Evolutionary conservation across 1,284 basidiomycete species (phyloP).

Genomic region (Ustilago vetiveriae): DNA sequence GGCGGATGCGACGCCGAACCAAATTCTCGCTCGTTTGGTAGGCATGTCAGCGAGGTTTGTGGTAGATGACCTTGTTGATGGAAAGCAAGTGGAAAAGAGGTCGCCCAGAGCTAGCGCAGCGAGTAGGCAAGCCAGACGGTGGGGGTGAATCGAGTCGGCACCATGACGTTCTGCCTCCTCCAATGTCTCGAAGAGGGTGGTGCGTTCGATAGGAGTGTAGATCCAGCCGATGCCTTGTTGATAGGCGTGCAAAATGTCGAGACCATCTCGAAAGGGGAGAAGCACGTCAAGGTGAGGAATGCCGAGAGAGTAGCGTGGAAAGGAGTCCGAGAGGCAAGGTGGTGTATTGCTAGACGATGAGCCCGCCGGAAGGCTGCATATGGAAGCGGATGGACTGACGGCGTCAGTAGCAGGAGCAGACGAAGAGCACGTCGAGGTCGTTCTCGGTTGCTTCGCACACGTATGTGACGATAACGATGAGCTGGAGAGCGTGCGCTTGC

Average conservation of each 20-base stretch:
- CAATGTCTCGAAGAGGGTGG: slow-evolving; percentile 26
- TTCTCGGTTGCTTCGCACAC: slow-evolving; percentile 2
- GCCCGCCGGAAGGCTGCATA: neutral
- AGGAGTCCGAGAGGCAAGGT: slow-evolving; percentile 4
- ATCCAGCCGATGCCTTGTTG: slow-evolving; percentile 37
- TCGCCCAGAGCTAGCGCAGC: slow-evolving; percentile 31
- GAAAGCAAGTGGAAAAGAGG: slow-evolving; percentile 16
- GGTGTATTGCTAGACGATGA: neutral
- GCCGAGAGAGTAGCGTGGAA: slow-evolving; percentile 21
- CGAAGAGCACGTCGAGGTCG: slow-evolving; percentile 3
- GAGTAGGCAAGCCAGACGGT: slow-evolving; percentile 36
- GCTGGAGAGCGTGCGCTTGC: slow-evolving; percentile 15
- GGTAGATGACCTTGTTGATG: neutral
- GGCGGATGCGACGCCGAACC: slow-evolving; percentile 30
- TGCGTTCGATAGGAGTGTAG: slow-evolving; percentile 21
- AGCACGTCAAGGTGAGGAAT: slow-evolving; percentile 28
- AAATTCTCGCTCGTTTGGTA: slow-evolving; percentile 18
- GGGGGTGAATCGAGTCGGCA: slow-evolving; percentile 27
- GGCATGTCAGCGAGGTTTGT: neutral
- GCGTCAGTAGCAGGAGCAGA: too few relatives aligned
- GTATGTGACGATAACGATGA: slow-evolving; percentile 11
- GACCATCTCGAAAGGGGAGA: slow-evolving; percentile 23
- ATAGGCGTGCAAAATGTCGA: slow-evolving; percentile 26
- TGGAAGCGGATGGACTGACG: too few relatives aligned
- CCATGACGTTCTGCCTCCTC: slow-evolving; percentile 32